These are phyloP conservation scores for Lomentospora prolificans DNA, from an alignment of 2,329 filamentous ascomycete genomes.

Conservation along the genomic window DNA sequence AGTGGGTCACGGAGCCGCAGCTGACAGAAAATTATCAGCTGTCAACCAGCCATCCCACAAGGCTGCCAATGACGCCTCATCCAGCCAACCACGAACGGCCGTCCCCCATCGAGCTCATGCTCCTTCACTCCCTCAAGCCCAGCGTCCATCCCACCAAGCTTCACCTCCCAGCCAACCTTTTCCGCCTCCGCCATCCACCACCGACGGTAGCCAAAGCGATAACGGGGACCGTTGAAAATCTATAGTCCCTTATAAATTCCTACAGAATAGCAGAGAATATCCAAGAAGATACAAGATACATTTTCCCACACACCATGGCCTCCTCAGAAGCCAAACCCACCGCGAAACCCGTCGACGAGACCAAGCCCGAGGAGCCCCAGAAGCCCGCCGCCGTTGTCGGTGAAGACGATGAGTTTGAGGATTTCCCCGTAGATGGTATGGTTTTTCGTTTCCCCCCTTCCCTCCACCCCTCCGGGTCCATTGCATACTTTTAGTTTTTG, in stretches of 20 bases:
- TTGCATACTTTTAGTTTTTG: not conserved
- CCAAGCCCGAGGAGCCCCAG: conserved; percentile 22
- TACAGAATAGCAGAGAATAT: too few species aligned
- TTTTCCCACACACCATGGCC: conserved; percentile 15
- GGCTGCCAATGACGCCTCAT: conserved; percentile 4
- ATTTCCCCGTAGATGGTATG: conserved; percentile 92
- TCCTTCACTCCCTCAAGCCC: not conserved
- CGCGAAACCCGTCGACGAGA: conserved; percentile 22
- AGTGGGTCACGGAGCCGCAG: not conserved
- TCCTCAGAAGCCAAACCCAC: conserved; percentile 20
- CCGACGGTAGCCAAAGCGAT: too few species aligned
- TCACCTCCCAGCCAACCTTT: not conserved
- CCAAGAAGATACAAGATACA: too few species aligned
- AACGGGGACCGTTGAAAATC: too few species aligned
- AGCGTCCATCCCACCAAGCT: not conserved
- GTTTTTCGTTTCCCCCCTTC: not conserved
- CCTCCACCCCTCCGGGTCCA: not conserved
- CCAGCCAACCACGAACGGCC: not conserved
- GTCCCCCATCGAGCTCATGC: not conserved
- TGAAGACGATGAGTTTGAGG: conserved; percentile 98
- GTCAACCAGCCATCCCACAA: not conserved
- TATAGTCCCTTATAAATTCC: too few species aligned
- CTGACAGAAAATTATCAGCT: not conserved
- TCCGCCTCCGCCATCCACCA: too few species aligned
- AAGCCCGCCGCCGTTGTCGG: conserved; percentile 57